These are phyloP conservation scores for Mrakia blollopis DNA, from an alignment of 768 basidiomycete genomes.

Conservation along the genomic window DNA sequence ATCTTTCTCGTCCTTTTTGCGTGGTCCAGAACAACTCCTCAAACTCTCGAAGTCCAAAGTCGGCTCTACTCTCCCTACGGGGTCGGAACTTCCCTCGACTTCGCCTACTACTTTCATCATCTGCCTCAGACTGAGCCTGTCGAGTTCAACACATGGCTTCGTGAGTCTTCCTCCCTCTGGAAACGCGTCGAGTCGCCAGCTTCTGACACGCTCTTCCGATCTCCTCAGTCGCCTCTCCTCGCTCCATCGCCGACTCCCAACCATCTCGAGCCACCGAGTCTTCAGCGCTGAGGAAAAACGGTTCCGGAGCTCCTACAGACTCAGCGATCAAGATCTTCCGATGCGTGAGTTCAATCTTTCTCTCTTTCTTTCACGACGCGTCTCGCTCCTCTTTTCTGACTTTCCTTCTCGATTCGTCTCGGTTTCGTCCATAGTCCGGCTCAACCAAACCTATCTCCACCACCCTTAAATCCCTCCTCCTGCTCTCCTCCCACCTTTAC, in stretches of 20 bases:
- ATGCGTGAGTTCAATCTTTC: background rate
- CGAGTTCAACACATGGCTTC: background rate
- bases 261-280: background rate
- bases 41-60: conserved; percentile 1
- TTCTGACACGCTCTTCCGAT: background rate
- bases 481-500: background rate
- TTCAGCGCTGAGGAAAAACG: background rate
- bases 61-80: conserved; percentile 8
- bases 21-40: background rate
- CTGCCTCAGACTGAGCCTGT: background rate
- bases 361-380: too few relatives aligned
- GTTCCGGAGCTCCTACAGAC: background rate
- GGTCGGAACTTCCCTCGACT: background rate
- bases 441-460: background rate
- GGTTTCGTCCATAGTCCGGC: background rate
- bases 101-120: conserved; percentile 5
- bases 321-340: conserved; percentile 4
- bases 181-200: background rate
- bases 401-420: background rate
- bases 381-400: background rate
- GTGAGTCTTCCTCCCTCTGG: background rate
- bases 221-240: background rate
- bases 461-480: background rate
- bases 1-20: background rate
- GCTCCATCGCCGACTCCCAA: background rate